Conservation (phyloP, 345 rosid genomes). For the Dipteronia sinensis region DNA sequence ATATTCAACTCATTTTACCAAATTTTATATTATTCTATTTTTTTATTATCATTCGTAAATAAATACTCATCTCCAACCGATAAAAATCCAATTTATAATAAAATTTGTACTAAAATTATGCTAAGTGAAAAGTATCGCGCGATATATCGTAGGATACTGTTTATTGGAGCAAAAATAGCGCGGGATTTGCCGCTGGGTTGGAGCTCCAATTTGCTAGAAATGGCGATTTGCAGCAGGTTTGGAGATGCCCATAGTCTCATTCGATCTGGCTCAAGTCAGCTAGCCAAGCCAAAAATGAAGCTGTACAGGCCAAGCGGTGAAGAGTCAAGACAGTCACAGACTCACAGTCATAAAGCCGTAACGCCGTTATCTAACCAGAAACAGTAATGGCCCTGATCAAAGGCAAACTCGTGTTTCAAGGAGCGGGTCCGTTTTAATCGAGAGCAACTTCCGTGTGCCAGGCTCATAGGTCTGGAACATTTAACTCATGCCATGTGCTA, state of each 20-base stretch:
- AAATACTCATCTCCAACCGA: no score
- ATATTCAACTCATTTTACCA: no score
- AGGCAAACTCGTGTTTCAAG: constrained; percentile 21
- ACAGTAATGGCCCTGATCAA: not conserved
- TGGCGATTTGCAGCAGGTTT: no score
- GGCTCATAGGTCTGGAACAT: not conserved
- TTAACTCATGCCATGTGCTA: not conserved
- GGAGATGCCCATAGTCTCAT: not conserved
- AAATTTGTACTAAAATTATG: no score
- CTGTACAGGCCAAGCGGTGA: not conserved
- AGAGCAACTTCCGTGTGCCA: not conserved
- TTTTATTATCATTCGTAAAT: no score
- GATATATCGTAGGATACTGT: no score
- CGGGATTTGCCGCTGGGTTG: no score
- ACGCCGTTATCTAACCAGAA: constrained; percentile 28
- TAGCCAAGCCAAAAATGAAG: not conserved
- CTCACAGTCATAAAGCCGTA: constrained; percentile 12
- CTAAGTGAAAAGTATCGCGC: no score
- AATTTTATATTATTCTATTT: no score
- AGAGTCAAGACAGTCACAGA: not conserved
- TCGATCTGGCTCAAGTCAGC: not conserved
- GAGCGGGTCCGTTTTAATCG: constrained; percentile 21
- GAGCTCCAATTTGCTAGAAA: no score
- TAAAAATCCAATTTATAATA: no score
- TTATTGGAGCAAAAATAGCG: no score